Conservation (phyloP, 352 stramenopile species). For the Phytophthora vignae region DNA sequence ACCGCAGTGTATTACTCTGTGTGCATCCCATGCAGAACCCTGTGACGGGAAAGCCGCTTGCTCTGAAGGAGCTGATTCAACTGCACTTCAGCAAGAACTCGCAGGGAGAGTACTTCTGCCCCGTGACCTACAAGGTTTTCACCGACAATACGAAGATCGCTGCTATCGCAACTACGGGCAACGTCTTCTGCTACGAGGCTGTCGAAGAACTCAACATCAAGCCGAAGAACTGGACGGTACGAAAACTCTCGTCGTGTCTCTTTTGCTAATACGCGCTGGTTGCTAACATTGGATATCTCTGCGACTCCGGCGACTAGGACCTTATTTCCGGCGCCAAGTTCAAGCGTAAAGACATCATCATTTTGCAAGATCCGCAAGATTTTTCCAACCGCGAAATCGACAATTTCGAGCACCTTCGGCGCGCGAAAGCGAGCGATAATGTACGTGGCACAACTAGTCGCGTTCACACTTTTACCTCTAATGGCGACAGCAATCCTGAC, state of each 20-base stretch:
- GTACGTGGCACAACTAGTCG: slow-evolving; percentile 24
- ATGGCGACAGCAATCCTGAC: background rate
- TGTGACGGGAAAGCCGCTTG: slow-evolving; percentile 92
- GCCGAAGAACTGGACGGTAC: slow-evolving; percentile 95
- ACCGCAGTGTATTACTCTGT: background rate
- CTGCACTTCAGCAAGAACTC: slow-evolving; percentile 87
- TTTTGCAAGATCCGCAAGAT: slow-evolving; percentile 95
- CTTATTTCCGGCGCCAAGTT: slow-evolving; percentile 94
- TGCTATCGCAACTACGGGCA: slow-evolving; percentile 84
- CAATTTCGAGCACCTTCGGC: slow-evolving; percentile 97
- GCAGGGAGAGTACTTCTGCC: slow-evolving; percentile 85
- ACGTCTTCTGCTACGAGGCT: slow-evolving; percentile 98
- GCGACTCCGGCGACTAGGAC: slow-evolving; percentile 63
- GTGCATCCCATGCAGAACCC: slow-evolving; percentile 79
- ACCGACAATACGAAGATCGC: slow-evolving; percentile 91
- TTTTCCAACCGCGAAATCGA: slow-evolving; percentile 94
- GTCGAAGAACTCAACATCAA: slow-evolving; percentile 99
- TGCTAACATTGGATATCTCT: slow-evolving; percentile 26
- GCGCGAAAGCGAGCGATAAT: slow-evolving; percentile 57
- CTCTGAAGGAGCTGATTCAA: slow-evolving; percentile 95
- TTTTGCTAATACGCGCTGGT: background rate
- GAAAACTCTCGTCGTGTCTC: background rate
- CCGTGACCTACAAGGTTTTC: slow-evolving; percentile 97
- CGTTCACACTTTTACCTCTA: background rate
- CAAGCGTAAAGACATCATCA: slow-evolving; percentile 94